Evolutionary conservation across 176 grass and related monocot species (phyloP), one percentile per base, ranked within the genome.

Genomic region (Ananas comosus): DNA sequence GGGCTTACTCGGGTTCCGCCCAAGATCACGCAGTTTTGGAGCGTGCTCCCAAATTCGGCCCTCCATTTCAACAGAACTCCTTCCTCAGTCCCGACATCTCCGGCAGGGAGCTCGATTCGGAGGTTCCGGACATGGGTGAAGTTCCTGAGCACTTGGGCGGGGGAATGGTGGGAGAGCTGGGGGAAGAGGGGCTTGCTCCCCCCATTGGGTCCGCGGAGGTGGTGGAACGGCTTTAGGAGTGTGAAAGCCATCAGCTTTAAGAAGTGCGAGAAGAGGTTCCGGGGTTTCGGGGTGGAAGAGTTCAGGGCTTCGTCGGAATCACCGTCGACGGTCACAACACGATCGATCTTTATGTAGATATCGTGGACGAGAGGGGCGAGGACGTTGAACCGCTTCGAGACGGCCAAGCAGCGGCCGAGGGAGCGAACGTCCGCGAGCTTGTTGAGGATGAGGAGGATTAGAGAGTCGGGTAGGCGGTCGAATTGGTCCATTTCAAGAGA

Each of bases 21-120:
- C 7, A 96, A 70, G 16, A 96, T 92, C 51, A 96, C 83, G 54
- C 92, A 96, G 70, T 70, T 92, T 78, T 96, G 86, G 48, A 96
- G 84, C 47, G 88, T 89, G 50, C 88, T 96, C 51, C 92, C 92
- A 48, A 89, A 96, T 82, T 92, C 93, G 0, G 93, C 93, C 42
- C 78, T 83, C 93, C 93, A 96, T 83, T 87, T 96, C 68, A 96
- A 70, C 0, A 92, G 80, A 18, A 90, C 83, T 13, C 93, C 93
- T 1, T 87, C 93, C 79, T 96, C 93, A 0, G 89, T 90, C 11
- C 83, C 86, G 0, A 87, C 93, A 58, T 96, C 89, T 2, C 89
- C 93, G 0, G 89, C 78, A 4, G 93, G 93, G 17, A 96, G 88
- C 74, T 96, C 93, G 1, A 96, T 69, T 13, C 71, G 76, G 17